Percentiles rank a stretch among this genome's conserved stretches.
Conservation (phyloP, 164 flowering plant species). For the Brasenia schreberi region DNA sequence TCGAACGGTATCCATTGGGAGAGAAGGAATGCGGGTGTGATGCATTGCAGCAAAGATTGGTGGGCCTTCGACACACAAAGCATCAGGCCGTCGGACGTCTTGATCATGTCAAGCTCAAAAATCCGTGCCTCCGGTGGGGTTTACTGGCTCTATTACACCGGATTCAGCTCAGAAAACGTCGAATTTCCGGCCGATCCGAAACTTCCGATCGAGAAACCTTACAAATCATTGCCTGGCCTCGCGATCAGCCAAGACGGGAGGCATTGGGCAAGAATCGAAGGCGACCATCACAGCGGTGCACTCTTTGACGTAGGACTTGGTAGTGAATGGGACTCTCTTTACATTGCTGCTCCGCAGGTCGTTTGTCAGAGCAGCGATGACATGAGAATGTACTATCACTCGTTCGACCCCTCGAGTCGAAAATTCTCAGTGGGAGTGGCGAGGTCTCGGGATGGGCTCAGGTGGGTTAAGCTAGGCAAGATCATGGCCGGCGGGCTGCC, state of each 20-base stretch:
- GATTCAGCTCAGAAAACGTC: conserved; percentile 35
- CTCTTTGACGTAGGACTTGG: conserved; percentile 48
- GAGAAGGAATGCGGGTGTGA: conserved; percentile 33
- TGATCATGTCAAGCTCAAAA: conserved; percentile 63
- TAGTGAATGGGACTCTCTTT: conserved; percentile 63
- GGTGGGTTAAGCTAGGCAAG: conserved; percentile 82
- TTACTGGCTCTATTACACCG: conserved; percentile 89
- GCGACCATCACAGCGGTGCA: conserved; percentile 83
- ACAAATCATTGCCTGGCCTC: conserved; percentile 59
- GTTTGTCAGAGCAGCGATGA: conserved; percentile 51
- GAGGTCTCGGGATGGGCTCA: conserved; percentile 80
- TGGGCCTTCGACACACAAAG: conserved; percentile 75
- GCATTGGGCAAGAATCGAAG: conserved; percentile 90
- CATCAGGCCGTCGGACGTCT: conserved; percentile 60
- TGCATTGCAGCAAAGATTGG: conserved; percentile 65
- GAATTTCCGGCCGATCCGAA: conserved; percentile 7
- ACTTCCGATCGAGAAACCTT: conserved; percentile 18
- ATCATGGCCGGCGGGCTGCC: conserved; percentile 37
- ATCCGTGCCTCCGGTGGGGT: conserved; percentile 46
- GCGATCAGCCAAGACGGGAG: conserved; percentile 81
- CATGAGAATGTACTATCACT: conserved; percentile 80
- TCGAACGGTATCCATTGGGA: conserved; percentile 86
- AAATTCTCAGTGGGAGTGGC: conserved; percentile 50
- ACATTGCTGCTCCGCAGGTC: conserved; percentile 45
- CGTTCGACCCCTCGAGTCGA: conserved; percentile 39